These are phyloP conservation scores for Fusarium redolens DNA, from an alignment of 2,329 filamentous ascomycete genomes.

Conservation along the genomic window DNA sequence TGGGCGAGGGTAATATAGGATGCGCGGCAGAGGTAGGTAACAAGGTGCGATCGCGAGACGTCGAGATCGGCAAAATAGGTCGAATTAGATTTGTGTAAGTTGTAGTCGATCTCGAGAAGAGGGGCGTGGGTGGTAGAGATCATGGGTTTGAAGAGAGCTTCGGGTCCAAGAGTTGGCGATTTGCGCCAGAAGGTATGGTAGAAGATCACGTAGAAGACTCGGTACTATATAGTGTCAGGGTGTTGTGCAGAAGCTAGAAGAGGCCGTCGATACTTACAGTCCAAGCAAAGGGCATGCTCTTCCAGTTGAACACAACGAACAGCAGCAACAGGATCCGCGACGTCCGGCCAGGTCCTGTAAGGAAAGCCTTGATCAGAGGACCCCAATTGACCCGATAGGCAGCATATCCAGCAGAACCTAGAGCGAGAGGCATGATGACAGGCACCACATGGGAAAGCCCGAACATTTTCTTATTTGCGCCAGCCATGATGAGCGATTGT, in stretches of 20 bases:
- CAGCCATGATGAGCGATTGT: constrained; percentile 45
- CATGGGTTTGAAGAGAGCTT: constrained; percentile 78
- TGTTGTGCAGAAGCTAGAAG: not conserved
- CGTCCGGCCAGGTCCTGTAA: constrained; percentile 65
- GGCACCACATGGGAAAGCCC: constrained; percentile 51
- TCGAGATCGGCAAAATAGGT: constrained; percentile 92
- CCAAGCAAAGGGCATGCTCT: constrained; percentile 80
- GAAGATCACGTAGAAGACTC: constrained; percentile 68
- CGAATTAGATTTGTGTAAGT: constrained; percentile 83
- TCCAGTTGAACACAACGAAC: constrained; percentile 74
- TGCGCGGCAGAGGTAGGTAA: constrained; percentile 73
- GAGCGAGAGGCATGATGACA: constrained; percentile 55
- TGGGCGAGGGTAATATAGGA: constrained; percentile 64
- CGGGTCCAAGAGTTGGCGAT: constrained; percentile 62
- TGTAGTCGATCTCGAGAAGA: constrained; percentile 85
- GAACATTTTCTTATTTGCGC: constrained; percentile 49
- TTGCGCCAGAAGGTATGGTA: constrained; percentile 64
- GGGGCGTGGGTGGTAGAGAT: constrained; percentile 75
- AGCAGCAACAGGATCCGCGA: constrained; percentile 64
- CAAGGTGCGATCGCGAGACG: constrained; percentile 82
- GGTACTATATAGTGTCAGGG: constrained; percentile 56
- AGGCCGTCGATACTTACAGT: constrained; percentile 65
- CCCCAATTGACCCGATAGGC: constrained; percentile 59
- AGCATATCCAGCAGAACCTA: constrained; percentile 60
- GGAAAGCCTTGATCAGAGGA: constrained; percentile 54